Percentiles rank a stretch among this genome's conserved stretches.
These are phyloP conservation scores for Boletus subcaerulescens DNA, from an alignment of 768 basidiomycete genomes.

Conservation along the genomic window DNA sequence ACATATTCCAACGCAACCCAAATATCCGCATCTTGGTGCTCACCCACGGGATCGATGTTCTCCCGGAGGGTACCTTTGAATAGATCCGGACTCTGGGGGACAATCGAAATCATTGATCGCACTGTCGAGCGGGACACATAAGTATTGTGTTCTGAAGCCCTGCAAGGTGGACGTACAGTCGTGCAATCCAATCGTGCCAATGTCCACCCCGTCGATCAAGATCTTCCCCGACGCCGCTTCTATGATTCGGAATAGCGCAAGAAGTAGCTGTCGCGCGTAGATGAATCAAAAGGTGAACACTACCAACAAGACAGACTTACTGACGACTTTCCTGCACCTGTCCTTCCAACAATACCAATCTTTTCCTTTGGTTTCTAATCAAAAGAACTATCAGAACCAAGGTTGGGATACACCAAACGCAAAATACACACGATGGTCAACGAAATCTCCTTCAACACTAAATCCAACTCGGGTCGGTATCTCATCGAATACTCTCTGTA, in stretches of 20 bases:
- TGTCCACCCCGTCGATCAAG: constrained; percentile 71
- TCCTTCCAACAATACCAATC: constrained; percentile 85
- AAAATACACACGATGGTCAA: constrained; percentile 55
- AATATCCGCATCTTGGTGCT: constrained; percentile 73
- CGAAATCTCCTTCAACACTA: constrained; percentile 74
- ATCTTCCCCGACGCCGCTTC: constrained; percentile 69
- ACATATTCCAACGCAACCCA: constrained; percentile 83
- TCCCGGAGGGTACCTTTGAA: constrained; percentile 76
- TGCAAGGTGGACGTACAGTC: constrained; percentile 34
- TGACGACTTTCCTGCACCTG: constrained; percentile 78
- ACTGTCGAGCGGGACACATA: constrained; percentile 35
- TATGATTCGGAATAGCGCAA: constrained; percentile 76
- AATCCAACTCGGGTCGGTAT: constrained; percentile 78
- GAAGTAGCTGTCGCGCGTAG: constrained; percentile 41
- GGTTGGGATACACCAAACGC: not conserved
- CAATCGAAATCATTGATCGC: constrained; percentile 78
- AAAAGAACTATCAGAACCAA: constrained; percentile 4
- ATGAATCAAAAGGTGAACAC: not conserved
- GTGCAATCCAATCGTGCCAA: constrained; percentile 71
- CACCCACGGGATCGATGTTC: constrained; percentile 86
- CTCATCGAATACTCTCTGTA: constrained; percentile 65
- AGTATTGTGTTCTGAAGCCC: not conserved
- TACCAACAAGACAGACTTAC: constrained; percentile 34
- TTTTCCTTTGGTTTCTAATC: constrained; percentile 76
- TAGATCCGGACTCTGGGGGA: constrained; percentile 74